Conservation (phyloP, 2,329 filamentous ascomycete genomes). For the Nothophaeocryptopus gaeumannii region DNA sequence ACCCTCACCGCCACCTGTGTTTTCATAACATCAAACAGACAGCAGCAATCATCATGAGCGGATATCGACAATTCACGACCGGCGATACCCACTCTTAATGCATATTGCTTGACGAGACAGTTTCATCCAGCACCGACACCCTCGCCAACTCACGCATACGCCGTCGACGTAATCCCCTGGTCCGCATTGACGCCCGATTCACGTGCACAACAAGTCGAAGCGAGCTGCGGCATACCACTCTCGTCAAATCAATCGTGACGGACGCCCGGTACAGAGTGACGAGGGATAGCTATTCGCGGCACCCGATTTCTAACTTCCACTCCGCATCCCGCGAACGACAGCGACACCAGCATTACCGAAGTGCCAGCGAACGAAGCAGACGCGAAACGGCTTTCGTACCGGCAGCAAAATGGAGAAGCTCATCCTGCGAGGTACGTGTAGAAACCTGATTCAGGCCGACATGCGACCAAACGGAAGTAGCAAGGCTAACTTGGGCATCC, state of each 20-base stretch:
- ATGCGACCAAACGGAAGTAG: not conserved
- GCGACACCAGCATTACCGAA: not conserved
- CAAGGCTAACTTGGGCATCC: conserved; percentile 9
- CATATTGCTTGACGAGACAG: not conserved
- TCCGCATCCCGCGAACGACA: too few relatives aligned
- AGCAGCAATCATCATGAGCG: too few relatives aligned
- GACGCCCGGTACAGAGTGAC: not conserved
- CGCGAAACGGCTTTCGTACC: conserved; percentile 6
- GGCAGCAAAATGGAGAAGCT: conserved; percentile 23
- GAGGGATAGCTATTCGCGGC: not conserved
- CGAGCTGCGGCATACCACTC: not conserved
- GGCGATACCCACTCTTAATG: too few relatives aligned
- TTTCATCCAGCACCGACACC: conserved; percentile 4
- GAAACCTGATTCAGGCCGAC: not conserved
- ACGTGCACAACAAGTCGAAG: conserved; percentile 4
- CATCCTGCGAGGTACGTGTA: conserved; percentile 24
- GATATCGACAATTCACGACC: too few relatives aligned
- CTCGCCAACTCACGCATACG: conserved; percentile 6
- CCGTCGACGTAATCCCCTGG: conserved; percentile 9
- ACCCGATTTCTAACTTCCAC: not conserved
- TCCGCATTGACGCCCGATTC: conserved; percentile 15
- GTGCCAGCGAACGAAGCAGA: conserved; percentile 2
- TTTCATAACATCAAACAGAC: too few relatives aligned
- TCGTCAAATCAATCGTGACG: not conserved
- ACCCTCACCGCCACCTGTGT: too few relatives aligned